Conservation (phyloP, 495 filamentous ascomycete genomes). For the Hypoxylon rickii region DNA sequence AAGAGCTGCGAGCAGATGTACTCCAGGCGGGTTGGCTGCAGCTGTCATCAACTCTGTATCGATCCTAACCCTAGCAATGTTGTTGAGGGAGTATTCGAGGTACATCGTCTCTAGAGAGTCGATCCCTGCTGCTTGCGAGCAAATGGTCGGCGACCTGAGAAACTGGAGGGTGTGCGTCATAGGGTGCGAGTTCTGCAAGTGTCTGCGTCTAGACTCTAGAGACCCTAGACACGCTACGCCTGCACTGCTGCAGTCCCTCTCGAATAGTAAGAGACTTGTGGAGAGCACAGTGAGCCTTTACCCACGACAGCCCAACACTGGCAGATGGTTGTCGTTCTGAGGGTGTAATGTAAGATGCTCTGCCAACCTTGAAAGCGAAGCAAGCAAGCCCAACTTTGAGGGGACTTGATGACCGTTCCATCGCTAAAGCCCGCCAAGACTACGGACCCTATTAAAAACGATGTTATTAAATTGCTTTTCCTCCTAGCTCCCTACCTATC, state of each 20-base stretch:
- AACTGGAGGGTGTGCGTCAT: slow-evolving; percentile 37
- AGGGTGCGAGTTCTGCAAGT: slow-evolving; percentile 36
- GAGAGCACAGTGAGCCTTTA: slow-evolving; percentile 13
- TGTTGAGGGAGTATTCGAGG: slow-evolving; percentile 33
- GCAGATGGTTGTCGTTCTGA: slow-evolving; percentile 8
- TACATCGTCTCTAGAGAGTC: slow-evolving; percentile 30
- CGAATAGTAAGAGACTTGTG: slow-evolving; percentile 20
- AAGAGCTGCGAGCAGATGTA: slow-evolving; percentile 37
- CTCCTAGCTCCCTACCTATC: neutral
- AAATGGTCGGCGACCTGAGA: slow-evolving; percentile 36
- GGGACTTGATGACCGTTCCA: slow-evolving; percentile 21
- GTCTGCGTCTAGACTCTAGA: slow-evolving; percentile 35
- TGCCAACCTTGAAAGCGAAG: no score
- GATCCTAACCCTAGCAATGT: slow-evolving; percentile 17
- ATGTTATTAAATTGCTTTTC: slow-evolving; percentile 30
- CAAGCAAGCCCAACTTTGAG: neutral
- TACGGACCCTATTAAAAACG: slow-evolving; percentile 22
- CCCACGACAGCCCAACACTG: neutral
- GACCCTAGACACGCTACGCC: slow-evolving; percentile 25
- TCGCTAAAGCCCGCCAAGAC: slow-evolving; percentile 30
- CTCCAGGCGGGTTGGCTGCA: slow-evolving; percentile 33
- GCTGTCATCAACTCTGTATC: slow-evolving; percentile 34
- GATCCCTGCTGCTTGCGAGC: slow-evolving; percentile 37
- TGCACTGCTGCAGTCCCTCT: slow-evolving; percentile 24
- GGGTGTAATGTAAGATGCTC: slow-evolving; percentile 16